phyloP scores from a whole-genome alignment of 1,284 basidiomycete species.

The Tilletia setariae region DNA sequence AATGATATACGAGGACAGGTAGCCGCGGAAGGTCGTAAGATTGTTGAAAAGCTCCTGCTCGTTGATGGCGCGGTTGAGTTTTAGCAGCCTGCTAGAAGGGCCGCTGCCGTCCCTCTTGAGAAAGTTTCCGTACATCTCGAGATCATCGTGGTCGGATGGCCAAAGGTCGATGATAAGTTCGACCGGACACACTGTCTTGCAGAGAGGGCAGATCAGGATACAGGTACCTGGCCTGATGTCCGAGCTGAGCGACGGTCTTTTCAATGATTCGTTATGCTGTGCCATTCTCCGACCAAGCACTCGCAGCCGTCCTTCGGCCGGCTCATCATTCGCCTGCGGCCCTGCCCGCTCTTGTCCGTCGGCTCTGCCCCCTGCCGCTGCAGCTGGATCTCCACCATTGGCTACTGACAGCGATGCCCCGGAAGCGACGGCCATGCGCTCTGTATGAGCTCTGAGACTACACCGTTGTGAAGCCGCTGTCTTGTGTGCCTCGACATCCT shows the following conservation, averaged over 20 bases:
- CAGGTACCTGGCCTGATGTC: neutral
- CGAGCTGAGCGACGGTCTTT: neutral
- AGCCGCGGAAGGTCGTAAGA: neutral
- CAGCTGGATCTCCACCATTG: too few species aligned
- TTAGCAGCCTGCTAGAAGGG: neutral
- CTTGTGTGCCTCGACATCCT: neutral
- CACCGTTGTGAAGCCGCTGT: neutral
- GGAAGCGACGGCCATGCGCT: neutral
- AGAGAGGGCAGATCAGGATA: neutral
- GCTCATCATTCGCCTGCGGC: too few species aligned
- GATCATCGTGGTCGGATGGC: conserved; percentile 14
- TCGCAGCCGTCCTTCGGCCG: too few species aligned
- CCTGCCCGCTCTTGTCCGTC: too few species aligned
- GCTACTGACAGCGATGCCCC: neutral
- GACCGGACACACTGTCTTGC: conserved; percentile 11
- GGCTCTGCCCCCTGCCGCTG: too few species aligned
- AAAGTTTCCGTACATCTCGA: neutral
- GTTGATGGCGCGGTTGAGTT: neutral
- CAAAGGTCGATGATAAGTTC: conserved; percentile 1
- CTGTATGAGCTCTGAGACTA: neutral
- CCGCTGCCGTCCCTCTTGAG: neutral
- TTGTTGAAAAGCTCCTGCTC: neutral
- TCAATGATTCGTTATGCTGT: too few species aligned
- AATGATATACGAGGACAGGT: neutral
- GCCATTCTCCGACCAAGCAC: too few species aligned